phyloP scores from a whole-genome alignment of 495 filamentous ascomycete species.

The Tuber borchii region DNA sequence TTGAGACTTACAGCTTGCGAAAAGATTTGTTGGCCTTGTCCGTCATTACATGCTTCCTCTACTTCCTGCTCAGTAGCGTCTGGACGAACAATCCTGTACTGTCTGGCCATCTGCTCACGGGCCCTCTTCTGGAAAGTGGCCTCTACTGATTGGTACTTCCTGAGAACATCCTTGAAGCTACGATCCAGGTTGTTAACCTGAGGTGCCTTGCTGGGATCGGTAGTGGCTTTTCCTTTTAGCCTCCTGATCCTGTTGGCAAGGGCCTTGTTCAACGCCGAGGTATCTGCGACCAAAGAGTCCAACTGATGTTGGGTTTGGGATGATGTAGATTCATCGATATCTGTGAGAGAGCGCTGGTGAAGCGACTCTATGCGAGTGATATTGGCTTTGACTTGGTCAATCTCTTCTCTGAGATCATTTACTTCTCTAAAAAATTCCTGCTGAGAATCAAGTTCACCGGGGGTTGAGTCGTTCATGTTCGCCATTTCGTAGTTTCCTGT shows the following conservation, averaged over 20 bases:
- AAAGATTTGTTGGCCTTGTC: slow-evolving; percentile 64
- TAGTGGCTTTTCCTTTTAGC: slow-evolving; percentile 72
- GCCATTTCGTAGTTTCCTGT: slow-evolving; percentile 46
- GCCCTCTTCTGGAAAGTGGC: slow-evolving; percentile 66
- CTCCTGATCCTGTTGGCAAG: slow-evolving; percentile 66
- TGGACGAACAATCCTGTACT: slow-evolving; percentile 82
- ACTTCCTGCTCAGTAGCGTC: slow-evolving; percentile 78
- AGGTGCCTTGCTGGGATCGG: slow-evolving; percentile 59
- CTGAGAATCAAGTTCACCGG: slow-evolving; percentile 47
- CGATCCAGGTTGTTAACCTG: slow-evolving; percentile 74
- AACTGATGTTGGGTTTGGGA: slow-evolving; percentile 54
- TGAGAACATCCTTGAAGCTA: slow-evolving; percentile 69
- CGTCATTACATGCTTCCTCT: slow-evolving; percentile 64
- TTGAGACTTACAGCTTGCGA: slow-evolving; percentile 64
- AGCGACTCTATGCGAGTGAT: slow-evolving; percentile 54
- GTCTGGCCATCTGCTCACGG: slow-evolving; percentile 74
- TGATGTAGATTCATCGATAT: slow-evolving; percentile 51
- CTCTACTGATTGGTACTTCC: slow-evolving; percentile 72
- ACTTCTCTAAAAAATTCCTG: slow-evolving; percentile 65
- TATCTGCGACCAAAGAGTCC: slow-evolving; percentile 57
- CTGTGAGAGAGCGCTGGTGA: slow-evolving; percentile 55
- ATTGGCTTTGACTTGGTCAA: slow-evolving; percentile 64
- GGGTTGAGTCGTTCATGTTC: slow-evolving; percentile 48
- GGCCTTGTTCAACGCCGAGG: slow-evolving; percentile 70
- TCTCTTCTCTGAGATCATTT: slow-evolving; percentile 70